Conservation (phyloP, 2,329 filamentous ascomycete species). For the Xenosphaeropsis pyriputrescens region DNA sequence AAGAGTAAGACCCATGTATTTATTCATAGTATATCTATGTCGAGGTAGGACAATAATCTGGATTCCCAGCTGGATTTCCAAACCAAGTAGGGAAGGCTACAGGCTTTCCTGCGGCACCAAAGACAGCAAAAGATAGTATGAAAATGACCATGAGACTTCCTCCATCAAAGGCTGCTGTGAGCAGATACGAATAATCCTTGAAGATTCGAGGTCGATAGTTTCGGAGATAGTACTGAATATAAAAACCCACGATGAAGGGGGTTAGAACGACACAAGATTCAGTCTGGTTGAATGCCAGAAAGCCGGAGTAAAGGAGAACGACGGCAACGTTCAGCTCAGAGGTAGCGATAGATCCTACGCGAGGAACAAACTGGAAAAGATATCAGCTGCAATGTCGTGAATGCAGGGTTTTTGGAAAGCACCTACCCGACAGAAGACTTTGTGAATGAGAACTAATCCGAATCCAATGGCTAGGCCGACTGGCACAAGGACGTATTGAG, state of each 20-base stretch:
- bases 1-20: too few species aligned
- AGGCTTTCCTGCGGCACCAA: slow-evolving; percentile 24
- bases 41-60: not conserved
- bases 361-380: too few species aligned
- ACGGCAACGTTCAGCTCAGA: slow-evolving; percentile 13
- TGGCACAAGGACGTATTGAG: slow-evolving; percentile 30
- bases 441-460: not conserved
- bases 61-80: slow-evolving; percentile 13
- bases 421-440: not conserved
- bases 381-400: too few species aligned
- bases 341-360: too few species aligned
- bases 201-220: slow-evolving; percentile 20
- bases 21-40: too few species aligned
- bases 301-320: slow-evolving; percentile 23
- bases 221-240: slow-evolving; percentile 24
- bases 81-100: slow-evolving; percentile 21
- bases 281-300: too few species aligned
- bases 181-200: slow-evolving; percentile 25
- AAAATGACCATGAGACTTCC: slow-evolving; percentile 24
- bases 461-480: slow-evolving; percentile 31
- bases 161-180: slow-evolving; percentile 24
- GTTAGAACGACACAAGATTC: too few species aligned
- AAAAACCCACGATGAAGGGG: slow-evolving; percentile 18
- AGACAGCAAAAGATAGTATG: slow-evolving; percentile 25
- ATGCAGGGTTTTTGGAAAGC: too few species aligned